phyloP scores from a whole-genome alignment of 306 rosid species.

The Pyrus betulifolia region DNA sequence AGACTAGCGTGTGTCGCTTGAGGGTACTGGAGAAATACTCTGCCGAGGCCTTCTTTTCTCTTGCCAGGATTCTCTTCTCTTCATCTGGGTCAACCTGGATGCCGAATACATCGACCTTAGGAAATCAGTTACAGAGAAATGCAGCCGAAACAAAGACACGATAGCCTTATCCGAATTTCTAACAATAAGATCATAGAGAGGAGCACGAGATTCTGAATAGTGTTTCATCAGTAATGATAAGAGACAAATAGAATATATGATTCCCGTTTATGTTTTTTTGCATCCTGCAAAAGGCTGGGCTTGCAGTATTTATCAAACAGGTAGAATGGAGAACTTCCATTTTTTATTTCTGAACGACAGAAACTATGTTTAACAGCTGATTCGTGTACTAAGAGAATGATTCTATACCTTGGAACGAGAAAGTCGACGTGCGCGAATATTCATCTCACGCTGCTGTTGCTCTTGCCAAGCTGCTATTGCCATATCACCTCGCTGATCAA shows the following conservation, averaged over 20 bases:
- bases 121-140: conserved; percentile 18
- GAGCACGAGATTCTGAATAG: not conserved
- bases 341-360: not conserved
- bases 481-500: conserved; percentile 93
- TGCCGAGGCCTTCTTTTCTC: conserved; percentile 79
- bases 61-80: conserved; percentile 67
- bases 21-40: conserved; percentile 67
- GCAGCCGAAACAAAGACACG: not conserved
- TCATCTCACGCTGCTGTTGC: conserved; percentile 85
- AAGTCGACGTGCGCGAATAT: conserved; percentile 78
- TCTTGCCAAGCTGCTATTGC: conserved; percentile 98
- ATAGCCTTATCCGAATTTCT: not conserved
- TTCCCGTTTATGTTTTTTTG: not conserved
- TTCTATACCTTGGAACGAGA: conserved; percentile 78
- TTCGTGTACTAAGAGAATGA: not conserved
- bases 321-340: not conserved
- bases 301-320: not conserved
- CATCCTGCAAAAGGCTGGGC: not conserved
- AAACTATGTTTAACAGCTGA: not conserved
- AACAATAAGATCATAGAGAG: not conserved
- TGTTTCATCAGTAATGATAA: not conserved
- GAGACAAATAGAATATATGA: not conserved
- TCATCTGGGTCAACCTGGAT: conserved; percentile 81
- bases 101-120: conserved; percentile 8
- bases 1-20: conserved; percentile 66